Evolutionary conservation across 768 basidiomycete species (phyloP).

Genomic region (Peribolospora kevripleyi): DNA sequence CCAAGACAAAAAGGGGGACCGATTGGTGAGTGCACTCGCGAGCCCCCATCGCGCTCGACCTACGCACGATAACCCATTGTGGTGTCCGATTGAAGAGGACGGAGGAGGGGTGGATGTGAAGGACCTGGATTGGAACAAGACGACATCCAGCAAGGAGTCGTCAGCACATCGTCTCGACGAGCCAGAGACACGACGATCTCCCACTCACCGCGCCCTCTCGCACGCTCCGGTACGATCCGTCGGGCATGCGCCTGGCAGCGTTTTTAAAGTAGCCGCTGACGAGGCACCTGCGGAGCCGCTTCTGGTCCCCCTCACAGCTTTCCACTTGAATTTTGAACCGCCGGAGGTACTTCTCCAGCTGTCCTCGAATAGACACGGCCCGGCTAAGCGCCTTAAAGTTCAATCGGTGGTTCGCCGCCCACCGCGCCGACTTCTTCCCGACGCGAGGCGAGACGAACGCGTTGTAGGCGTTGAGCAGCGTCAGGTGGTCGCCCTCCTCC

Average conservation of each 20-base stretch:
- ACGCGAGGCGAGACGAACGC: slow-evolving; percentile 34
- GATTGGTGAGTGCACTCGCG: background rate
- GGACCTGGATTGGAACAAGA: slow-evolving; percentile 26
- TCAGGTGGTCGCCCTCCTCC: slow-evolving; percentile 95
- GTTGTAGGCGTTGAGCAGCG: slow-evolving; percentile 82
- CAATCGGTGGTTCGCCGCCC: slow-evolving; percentile 79
- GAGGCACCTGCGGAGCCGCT: slow-evolving; percentile 59
- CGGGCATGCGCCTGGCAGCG: slow-evolving; percentile 67
- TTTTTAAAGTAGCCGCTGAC: slow-evolving; percentile 87
- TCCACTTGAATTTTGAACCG: slow-evolving; percentile 58
- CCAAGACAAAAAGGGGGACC: background rate
- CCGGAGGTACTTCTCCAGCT: slow-evolving; percentile 81
- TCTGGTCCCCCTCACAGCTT: slow-evolving; percentile 74
- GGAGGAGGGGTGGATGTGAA: slow-evolving; percentile 81
- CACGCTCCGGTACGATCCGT: slow-evolving; percentile 78
- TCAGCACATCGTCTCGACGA: background rate
- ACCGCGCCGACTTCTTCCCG: slow-evolving; percentile 47
- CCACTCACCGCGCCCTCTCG: slow-evolving; percentile 59
- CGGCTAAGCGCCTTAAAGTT: slow-evolving; percentile 86
- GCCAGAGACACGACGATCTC: slow-evolving; percentile 2
- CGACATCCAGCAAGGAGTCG: background rate
- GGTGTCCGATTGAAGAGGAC: slow-evolving; percentile 84
- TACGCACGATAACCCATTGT: slow-evolving; percentile 38
- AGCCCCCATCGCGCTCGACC: background rate
- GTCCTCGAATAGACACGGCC: slow-evolving; percentile 79